A percentile compares a stretch with the other conserved stretches of the same genome.
These are phyloP conservation scores for Phytophthora citrophthora DNA, from an alignment of 352 stramenopile species.

Conservation along the genomic window DNA sequence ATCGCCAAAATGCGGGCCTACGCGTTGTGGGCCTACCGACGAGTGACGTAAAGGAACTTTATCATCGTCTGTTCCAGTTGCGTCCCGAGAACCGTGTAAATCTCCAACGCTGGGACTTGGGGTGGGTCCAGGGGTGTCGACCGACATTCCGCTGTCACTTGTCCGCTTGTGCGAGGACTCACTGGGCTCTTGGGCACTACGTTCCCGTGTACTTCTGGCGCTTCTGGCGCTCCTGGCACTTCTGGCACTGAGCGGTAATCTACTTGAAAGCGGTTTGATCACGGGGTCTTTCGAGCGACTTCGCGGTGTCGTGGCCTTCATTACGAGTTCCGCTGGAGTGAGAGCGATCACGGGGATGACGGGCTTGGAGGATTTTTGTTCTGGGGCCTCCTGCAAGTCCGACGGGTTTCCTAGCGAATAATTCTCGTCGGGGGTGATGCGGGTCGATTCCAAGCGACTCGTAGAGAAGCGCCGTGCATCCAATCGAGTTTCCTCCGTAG, in stretches of 20 bases:
- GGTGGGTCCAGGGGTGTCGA: constrained; percentile 7
- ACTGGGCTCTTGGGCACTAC: constrained; percentile 2
- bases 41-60: background rate
- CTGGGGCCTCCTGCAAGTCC: constrained; percentile 6
- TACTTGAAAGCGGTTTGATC: constrained; percentile 42
- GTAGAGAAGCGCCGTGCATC: constrained; percentile 25
- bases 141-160: constrained; percentile 4
- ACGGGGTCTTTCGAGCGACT: constrained; percentile 23
- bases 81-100: background rate
- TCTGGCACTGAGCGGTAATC: constrained; percentile 23
- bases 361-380: constrained; percentile 16
- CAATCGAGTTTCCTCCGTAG: constrained; percentile 13
- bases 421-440: constrained; percentile 23
- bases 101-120: constrained; percentile 20
- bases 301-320: constrained; percentile 48
- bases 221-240: constrained; percentile 20
- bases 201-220: constrained; percentile 2
- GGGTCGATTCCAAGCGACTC: background rate
- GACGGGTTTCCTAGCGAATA: constrained; percentile 30
- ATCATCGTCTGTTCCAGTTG: background rate
- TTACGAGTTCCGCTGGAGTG: constrained; percentile 56
- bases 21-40: background rate
- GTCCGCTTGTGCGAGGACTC: constrained; percentile 8
- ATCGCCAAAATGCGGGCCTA: constrained; percentile 11
- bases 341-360: constrained; percentile 48